phyloP scores from a whole-genome alignment of 129 eudicot genomes.

The Calendula officinalis region DNA sequence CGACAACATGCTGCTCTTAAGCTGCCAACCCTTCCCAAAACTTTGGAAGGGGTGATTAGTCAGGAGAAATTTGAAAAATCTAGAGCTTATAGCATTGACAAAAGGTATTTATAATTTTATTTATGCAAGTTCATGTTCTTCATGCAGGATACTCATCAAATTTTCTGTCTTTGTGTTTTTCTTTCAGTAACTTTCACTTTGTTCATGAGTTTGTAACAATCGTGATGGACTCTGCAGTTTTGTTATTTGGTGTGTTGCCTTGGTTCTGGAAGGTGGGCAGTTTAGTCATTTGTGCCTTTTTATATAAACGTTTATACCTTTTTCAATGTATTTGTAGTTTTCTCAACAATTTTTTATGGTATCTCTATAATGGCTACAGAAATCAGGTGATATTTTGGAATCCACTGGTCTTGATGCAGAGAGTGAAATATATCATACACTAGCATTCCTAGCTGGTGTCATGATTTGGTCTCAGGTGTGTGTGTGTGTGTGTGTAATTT shows the following conservation, averaged over 20 bases:
- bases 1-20: slow-evolving; percentile 89
- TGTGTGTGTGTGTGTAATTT: too few species aligned
- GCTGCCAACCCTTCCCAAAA: slow-evolving; percentile 79
- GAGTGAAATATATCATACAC: slow-evolving; percentile 88
- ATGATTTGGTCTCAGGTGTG: slow-evolving; percentile 69
- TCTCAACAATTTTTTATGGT: slow-evolving; percentile 12
- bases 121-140: not conserved
- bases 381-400: slow-evolving; percentile 62
- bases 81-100: slow-evolving; percentile 91
- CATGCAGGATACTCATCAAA: not conserved
- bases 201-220: slow-evolving; percentile 81
- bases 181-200: slow-evolving; percentile 79
- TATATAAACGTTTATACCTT: not conserved
- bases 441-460: slow-evolving; percentile 89
- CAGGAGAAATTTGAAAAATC: slow-evolving; percentile 92
- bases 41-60: slow-evolving; percentile 87
- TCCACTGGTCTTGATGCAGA: slow-evolving; percentile 65
- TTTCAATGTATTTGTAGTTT: not conserved
- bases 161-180: not conserved
- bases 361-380: slow-evolving; percentile 41
- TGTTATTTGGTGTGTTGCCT: slow-evolving; percentile 74
- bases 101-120: slow-evolving; percentile 49
- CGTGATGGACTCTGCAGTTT: slow-evolving; percentile 76
- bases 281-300: not conserved
- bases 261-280: slow-evolving; percentile 95